These are phyloP conservation scores for Saccharomycopsis fodiens DNA, from an alignment of 805 yeast genomes.

Conservation along the genomic window DNA sequence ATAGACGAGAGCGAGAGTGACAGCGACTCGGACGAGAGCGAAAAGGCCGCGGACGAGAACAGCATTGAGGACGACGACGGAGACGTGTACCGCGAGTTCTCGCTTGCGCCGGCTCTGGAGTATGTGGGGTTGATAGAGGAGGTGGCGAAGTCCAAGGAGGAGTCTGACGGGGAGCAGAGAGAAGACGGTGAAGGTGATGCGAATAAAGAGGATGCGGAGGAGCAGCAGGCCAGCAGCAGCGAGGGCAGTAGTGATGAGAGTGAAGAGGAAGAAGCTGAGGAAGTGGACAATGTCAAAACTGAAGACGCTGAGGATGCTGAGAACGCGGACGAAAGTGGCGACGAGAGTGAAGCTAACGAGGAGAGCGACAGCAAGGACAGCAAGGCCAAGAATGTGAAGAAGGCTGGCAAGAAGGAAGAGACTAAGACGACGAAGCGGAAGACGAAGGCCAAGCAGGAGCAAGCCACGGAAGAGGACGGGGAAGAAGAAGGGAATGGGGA, in stretches of 20 bases:
- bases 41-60: neutral
- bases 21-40: slow-evolving; percentile 24
- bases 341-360: slow-evolving; percentile 2
- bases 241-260: neutral
- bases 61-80: slow-evolving; percentile 15
- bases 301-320: slow-evolving; percentile 3
- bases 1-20: slow-evolving; percentile 20
- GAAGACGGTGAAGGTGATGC: neutral
- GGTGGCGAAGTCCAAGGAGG: slow-evolving; percentile 8
- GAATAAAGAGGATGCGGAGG: neutral
- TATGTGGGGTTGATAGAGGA: slow-evolving; percentile 2
- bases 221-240: too few species aligned
- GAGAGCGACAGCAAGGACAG: slow-evolving; percentile 5
- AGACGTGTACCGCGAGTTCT: slow-evolving; percentile 13
- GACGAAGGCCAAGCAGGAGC: slow-evolving; percentile 3
- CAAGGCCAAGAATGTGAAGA: slow-evolving; percentile 1
- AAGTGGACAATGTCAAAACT: neutral
- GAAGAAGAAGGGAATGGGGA: slow-evolving; percentile 1
- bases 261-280: slow-evolving; percentile 2
- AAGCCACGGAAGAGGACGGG: neutral
- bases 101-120: slow-evolving; percentile 12
- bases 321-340: neutral
- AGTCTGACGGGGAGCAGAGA: neutral
- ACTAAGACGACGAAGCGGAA: neutral
- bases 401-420: neutral